These are phyloP conservation scores for Pichia phayaonensis DNA, from an alignment of 805 yeast species.

Conservation along the genomic window DNA sequence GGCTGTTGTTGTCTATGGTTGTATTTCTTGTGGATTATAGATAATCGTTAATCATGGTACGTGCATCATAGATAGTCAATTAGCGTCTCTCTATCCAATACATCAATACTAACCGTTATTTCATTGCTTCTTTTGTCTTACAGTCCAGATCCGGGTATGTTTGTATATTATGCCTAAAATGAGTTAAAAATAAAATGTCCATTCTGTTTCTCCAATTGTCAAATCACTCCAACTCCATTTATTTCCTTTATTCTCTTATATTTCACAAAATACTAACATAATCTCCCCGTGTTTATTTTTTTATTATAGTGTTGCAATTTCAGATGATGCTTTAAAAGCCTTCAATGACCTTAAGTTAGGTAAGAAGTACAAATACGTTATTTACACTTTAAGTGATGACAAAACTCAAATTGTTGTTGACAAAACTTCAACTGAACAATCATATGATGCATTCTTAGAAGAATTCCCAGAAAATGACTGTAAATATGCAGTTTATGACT, in stretches of 20 bases:
- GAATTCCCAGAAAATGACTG: slow-evolving; percentile 93
- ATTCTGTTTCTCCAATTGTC: background rate
- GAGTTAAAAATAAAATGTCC: background rate
- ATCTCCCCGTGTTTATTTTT: background rate
- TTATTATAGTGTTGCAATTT: slow-evolving; percentile 59
- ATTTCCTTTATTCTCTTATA: too few species aligned
- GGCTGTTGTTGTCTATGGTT: background rate
- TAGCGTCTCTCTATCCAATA: background rate
- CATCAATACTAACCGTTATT: background rate
- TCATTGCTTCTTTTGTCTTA: background rate
- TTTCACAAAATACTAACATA: slow-evolving; percentile 5
- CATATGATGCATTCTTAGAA: slow-evolving; percentile 81
- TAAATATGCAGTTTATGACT: slow-evolving; percentile 94
- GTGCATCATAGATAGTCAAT: background rate
- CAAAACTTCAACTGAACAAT: slow-evolving; percentile 64
- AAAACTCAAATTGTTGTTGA: slow-evolving; percentile 89
- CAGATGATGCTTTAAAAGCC: slow-evolving; percentile 82
- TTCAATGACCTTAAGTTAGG: slow-evolving; percentile 96
- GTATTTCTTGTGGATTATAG: background rate
- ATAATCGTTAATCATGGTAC: background rate
- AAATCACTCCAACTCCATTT: background rate
- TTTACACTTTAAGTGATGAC: slow-evolving; percentile 72
- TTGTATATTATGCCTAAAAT: background rate
- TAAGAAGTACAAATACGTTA: slow-evolving; percentile 75
- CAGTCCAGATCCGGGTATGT: slow-evolving; percentile 32